These are phyloP conservation scores for Vigna unguiculata DNA, from an alignment of 306 rosid genomes.

Conservation along the genomic window DNA sequence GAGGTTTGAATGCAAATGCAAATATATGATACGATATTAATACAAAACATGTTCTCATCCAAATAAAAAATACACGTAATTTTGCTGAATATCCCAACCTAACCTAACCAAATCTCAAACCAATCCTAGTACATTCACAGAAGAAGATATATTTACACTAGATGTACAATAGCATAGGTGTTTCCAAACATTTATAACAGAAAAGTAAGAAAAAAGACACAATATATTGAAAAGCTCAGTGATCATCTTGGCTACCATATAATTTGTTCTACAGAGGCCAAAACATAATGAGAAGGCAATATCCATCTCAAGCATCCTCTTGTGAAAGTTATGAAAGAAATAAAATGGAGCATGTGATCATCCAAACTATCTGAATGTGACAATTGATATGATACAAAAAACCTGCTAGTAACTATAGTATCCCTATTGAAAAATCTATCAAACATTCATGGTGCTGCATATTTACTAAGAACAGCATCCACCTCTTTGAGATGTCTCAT, in stretches of 20 bases:
- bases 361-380: slow-evolving; percentile 39
- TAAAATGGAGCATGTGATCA: slow-evolving; percentile 16
- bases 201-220: background rate
- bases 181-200: slow-evolving; percentile 37
- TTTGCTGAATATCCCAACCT: slow-evolving; percentile 34
- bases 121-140: slow-evolving; percentile 31
- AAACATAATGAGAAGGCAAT: slow-evolving; percentile 26
- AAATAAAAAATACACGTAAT: slow-evolving; percentile 7
- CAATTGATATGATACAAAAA: slow-evolving; percentile 12
- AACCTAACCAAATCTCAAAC: slow-evolving; percentile 34
- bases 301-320: slow-evolving; percentile 39
- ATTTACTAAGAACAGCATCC: slow-evolving; percentile 63
- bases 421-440: slow-evolving; percentile 26
- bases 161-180: no score
- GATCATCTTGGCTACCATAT: slow-evolving; percentile 28
- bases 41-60: no score
- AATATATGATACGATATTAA: no score
- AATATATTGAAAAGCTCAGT: slow-evolving; percentile 19
- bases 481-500: slow-evolving; percentile 45
- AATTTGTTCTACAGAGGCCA: slow-evolving; percentile 2
- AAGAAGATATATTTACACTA: slow-evolving; percentile 45
- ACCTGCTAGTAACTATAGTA: slow-evolving; percentile 29
- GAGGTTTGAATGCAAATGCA: no score
- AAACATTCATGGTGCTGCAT: slow-evolving; percentile 24
- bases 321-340: slow-evolving; percentile 14